phyloP scores from a whole-genome alignment of 2,329 filamentous ascomycete genomes.

The Sporothrix globosa region DNA sequence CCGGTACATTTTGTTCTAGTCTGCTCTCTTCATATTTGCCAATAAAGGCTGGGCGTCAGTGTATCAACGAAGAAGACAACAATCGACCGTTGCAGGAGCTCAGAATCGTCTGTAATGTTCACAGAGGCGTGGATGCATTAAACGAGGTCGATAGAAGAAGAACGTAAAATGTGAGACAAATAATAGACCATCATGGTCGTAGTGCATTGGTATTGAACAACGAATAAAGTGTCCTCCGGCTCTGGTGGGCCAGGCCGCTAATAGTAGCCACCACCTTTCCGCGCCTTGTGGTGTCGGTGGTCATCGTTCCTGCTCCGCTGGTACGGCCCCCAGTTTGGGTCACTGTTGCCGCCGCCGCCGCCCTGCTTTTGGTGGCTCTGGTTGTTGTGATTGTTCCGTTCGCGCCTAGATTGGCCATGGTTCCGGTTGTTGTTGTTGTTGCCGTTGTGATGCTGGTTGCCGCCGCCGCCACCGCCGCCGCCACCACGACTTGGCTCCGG shows the following conservation, averaged over 20 bases:
- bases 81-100: not conserved
- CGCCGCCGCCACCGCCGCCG: not conserved
- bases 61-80: not conserved
- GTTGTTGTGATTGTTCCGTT: constrained; percentile 19
- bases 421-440: constrained; percentile 15
- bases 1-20: constrained; percentile 2
- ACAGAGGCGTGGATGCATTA: not conserved
- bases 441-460: not conserved
- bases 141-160: not conserved
- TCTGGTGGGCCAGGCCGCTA: not conserved
- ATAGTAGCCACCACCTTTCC: constrained; percentile 29
- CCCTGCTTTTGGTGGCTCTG: not conserved
- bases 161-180: not conserved
- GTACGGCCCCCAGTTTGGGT: constrained; percentile 26
- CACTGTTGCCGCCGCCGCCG: constrained; percentile 11
- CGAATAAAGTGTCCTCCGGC: too few relatives aligned
- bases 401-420: constrained; percentile 27
- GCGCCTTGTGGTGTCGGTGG: constrained; percentile 19
- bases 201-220: not conserved
- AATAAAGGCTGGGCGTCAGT: not conserved
- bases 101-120: not conserved
- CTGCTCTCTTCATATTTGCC: not conserved
- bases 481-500: constrained; percentile 38
- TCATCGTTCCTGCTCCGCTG: constrained; percentile 31
- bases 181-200: not conserved